A percentile compares a stretch with the other conserved stretches of the same genome.
Evolutionary conservation across 176 grass and related monocot species (phyloP).

Genomic region (Eleusine indica): DNA sequence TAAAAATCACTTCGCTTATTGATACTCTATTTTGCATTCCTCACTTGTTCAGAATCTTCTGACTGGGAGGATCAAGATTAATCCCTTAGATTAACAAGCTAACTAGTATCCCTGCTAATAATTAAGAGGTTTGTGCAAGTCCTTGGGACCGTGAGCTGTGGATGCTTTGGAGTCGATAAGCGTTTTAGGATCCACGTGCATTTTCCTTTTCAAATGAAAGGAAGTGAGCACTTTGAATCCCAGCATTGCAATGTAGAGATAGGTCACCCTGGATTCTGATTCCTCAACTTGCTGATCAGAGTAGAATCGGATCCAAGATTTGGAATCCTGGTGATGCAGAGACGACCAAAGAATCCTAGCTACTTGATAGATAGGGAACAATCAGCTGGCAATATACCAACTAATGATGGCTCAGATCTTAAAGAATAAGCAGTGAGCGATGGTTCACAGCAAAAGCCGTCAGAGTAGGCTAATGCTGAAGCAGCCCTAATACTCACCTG

Average conservation of each 20-base stretch:
- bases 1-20: neutral
- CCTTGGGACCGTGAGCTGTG: neutral
- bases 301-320: slow-evolving; percentile 46
- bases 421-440: neutral
- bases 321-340: slow-evolving; percentile 44
- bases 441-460: slow-evolving; percentile 25
- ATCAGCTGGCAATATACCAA: slow-evolving; percentile 46
- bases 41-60: neutral
- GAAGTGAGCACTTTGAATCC: slow-evolving; percentile 40
- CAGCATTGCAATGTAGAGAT: slow-evolving; percentile 18
- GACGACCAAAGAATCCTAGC: slow-evolving; percentile 26
- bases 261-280: slow-evolving; percentile 31
- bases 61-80: neutral
- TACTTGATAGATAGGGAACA: slow-evolving; percentile 37
- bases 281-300: slow-evolving; percentile 29
- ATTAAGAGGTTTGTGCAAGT: too few relatives aligned
- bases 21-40: neutral
- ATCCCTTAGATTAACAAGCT: neutral
- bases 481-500: neutral
- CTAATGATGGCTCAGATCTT: slow-evolving; percentile 39
- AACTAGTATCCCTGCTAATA: too few relatives aligned
- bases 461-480: neutral
- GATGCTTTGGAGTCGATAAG: neutral
- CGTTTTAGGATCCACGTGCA: neutral
- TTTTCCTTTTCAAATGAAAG: slow-evolving; percentile 42